phyloP scores from a whole-genome alignment of 768 basidiomycete genomes.

The Imleria badia region DNA sequence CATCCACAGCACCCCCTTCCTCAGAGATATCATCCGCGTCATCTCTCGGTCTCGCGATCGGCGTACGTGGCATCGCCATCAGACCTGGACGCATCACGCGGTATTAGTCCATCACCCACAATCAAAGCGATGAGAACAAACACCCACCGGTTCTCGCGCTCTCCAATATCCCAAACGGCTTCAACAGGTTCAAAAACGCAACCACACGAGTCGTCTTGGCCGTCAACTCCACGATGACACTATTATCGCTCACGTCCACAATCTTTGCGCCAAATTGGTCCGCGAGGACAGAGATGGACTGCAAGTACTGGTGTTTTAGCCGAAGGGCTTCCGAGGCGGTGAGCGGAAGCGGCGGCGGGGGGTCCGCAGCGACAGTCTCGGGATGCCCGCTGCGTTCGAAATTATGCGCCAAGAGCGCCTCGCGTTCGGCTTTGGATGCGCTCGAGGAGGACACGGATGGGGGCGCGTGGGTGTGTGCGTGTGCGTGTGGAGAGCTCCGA shows the following conservation, averaged over 20 bases:
- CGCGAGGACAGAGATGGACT: constrained; percentile 82
- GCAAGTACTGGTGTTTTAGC: constrained; percentile 84
- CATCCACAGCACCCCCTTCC: constrained; percentile 69
- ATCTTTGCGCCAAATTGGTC: constrained; percentile 90
- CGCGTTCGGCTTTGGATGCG: constrained; percentile 63
- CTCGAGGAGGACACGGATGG: constrained; percentile 20
- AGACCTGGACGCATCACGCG: constrained; percentile 51
- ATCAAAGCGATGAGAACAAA: neutral
- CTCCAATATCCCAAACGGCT: constrained; percentile 95
- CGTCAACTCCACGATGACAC: constrained; percentile 91
- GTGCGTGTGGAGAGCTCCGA: constrained; percentile 24
- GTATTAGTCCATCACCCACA: neutral
- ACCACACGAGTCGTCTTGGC: constrained; percentile 91
- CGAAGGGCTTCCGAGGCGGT: constrained; percentile 87
- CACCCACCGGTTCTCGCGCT: constrained; percentile 86
- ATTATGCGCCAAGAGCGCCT: constrained; percentile 69
- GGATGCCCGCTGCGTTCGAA: constrained; percentile 64
- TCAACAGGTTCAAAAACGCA: constrained; percentile 86
- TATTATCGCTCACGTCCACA: constrained; percentile 93
- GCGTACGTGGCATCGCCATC: constrained; percentile 99
- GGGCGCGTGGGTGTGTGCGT: neutral
- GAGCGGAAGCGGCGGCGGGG: constrained; percentile 42
- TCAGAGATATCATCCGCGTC: constrained; percentile 57
- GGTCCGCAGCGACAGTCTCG: constrained; percentile 21
- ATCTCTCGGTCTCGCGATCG: constrained; percentile 60